Conservation (phyloP, 163 green algal genomes). For the Chlamydomonas reinhardtii region DNA sequence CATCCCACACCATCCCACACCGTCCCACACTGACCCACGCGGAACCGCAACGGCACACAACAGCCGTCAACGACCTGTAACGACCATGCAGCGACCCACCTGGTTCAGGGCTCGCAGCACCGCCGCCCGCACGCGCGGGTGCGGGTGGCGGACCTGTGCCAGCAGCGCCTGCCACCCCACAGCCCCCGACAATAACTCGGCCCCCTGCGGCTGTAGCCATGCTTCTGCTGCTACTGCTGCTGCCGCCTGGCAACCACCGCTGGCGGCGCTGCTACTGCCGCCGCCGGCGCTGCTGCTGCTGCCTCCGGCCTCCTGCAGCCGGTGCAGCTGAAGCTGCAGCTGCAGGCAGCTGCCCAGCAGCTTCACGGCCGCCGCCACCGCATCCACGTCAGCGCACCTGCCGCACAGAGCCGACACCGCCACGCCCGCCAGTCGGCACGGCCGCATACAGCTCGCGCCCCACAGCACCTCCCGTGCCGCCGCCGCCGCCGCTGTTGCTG, state of each 20-base stretch:
- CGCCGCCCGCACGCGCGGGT: constrained; percentile 5
- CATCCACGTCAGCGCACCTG: background rate
- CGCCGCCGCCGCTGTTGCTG: background rate
- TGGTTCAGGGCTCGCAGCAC: constrained; percentile 1
- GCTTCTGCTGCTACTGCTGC: background rate
- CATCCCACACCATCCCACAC: too few relatives aligned
- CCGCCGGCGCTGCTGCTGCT: background rate
- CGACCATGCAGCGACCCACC: background rate
- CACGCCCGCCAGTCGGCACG: background rate
- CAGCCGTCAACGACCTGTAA: too few relatives aligned
- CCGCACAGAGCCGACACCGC: background rate
- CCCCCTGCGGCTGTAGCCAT: background rate
- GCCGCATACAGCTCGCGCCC: background rate
- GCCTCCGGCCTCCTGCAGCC: background rate
- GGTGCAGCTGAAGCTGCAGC: background rate
- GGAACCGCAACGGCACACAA: too few relatives aligned
- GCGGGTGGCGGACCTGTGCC: constrained; percentile 8
- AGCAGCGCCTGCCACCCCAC: constrained; percentile 23
- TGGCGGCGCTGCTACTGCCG: background rate
- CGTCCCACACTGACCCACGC: too few relatives aligned
- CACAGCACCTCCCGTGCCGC: background rate
- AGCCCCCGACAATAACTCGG: background rate
- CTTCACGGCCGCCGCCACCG: constrained; percentile 9
- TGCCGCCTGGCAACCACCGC: too few relatives aligned
- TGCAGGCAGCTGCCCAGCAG: constrained; percentile 30